A percentile compares a stretch with the other conserved stretches of the same genome.
These are phyloP conservation scores for Picea sitchensis DNA, from an alignment of 75 land plant species.

Conservation along the genomic window DNA sequence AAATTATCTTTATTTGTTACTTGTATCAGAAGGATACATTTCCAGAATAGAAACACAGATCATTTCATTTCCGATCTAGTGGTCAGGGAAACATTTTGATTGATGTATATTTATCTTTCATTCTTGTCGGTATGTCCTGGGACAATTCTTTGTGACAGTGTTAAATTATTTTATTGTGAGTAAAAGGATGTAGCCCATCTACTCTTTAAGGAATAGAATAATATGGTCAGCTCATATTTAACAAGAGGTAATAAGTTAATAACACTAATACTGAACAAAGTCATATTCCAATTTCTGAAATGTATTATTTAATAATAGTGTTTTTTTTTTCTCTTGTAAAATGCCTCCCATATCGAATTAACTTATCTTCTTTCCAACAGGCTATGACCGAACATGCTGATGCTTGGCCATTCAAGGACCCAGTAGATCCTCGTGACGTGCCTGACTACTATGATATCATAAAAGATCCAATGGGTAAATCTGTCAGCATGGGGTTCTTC, in stretches of 20 bases:
- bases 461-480: conserved; percentile 97
- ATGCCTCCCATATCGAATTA: neutral
- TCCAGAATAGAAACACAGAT: neutral
- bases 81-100: neutral
- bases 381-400: conserved; percentile 82
- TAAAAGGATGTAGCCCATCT: neutral
- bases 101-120: neutral
- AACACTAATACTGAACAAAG: neutral
- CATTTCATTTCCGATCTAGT: neutral
- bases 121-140: neutral
- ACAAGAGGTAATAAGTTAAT: too few relatives aligned
- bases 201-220: neutral
- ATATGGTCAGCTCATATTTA: neutral
- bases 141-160: neutral
- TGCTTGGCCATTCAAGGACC: conserved; percentile 99
- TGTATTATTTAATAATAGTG: neutral
- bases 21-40: neutral
- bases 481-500: too few relatives aligned
- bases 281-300: neutral
- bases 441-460: conserved; percentile 99
- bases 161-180: neutral
- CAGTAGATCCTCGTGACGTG: conserved; percentile 93
- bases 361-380: conserved; percentile 30
- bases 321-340: neutral
- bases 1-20: neutral